Evolutionary conservation across 2,329 filamentous ascomycete genomes (phyloP), one percentile per base, ranked within the genome.

Genomic region (Nannizzia gypsea): DNA sequence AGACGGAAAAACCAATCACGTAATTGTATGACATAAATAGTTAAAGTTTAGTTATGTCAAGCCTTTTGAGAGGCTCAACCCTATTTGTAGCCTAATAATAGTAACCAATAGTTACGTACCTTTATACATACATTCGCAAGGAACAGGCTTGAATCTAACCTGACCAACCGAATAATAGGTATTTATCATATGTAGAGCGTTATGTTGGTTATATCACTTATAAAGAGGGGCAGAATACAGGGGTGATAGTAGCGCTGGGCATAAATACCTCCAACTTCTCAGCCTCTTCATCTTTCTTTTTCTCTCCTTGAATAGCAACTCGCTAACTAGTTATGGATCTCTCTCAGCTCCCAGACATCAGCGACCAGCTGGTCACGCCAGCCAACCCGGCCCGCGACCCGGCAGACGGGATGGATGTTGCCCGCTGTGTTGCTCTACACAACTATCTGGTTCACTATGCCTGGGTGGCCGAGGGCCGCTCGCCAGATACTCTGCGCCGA

Each of bases 371-470:
- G 48, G 69, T 71, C 58, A 68, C 64, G 57, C 59, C 64, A 28
- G 60, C 63, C 58, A 69, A 69, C 59, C 66, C 69, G 59, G 59
- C 67, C 57, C 61, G 66, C 46, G 61, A 63, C 50, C 64, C 68
- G 63, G 40, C 67, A 11, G 56, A 61, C 54, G 64, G 64, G 2
- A 64, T 71, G 61, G 67, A 70, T 55, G 59, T 68, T 61, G 38
- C 20, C 57, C 66, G 69, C 67, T 71, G 70, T 62, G 68, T 63
- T 17, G 65, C 66, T 62, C 66, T 71, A 28, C 67, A 72, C 59
- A 70, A 72, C 42, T 68, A 70, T 48, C 64, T 73, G 50, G 62
- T 68, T 5, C 62, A 68, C 54, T 67, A 70, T 57, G 59, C 65
- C 59, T 67, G 65, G 63, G 20, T 52, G 46, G 46, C 46, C 22